These are phyloP conservation scores for Emergomyces orientalis DNA, from an alignment of 2,329 filamentous ascomycete genomes.

Conservation along the genomic window DNA sequence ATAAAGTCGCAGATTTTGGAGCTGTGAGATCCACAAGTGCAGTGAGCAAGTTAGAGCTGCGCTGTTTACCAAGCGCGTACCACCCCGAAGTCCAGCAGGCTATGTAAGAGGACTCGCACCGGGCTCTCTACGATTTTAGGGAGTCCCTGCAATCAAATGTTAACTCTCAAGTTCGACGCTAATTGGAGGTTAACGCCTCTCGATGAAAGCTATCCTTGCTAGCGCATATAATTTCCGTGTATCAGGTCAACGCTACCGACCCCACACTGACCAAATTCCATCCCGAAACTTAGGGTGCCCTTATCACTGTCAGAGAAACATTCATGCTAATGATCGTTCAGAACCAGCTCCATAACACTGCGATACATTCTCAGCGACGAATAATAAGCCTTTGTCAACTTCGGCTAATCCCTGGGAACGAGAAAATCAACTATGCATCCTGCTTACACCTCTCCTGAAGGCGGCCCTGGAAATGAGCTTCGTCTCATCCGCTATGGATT, in stretches of 20 bases:
- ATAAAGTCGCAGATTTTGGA: too few relatives aligned
- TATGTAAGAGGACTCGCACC: neutral
- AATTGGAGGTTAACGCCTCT: neutral
- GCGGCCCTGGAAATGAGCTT: neutral
- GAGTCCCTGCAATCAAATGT: constrained; percentile 2
- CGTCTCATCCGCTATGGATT: neutral
- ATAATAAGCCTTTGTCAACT: neutral
- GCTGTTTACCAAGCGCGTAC: too few relatives aligned
- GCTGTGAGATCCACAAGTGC: too few relatives aligned
- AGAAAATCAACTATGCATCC: neutral
- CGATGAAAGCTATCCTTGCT: neutral
- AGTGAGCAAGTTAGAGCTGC: too few relatives aligned
- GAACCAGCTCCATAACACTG: neutral
- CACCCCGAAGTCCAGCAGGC: neutral
- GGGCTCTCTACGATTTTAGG: neutral
- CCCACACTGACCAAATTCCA: neutral
- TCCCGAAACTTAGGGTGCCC: neutral
- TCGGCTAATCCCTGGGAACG: neutral
- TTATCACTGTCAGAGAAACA: neutral
- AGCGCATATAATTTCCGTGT: constrained; percentile 1
- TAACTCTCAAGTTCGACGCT: neutral
- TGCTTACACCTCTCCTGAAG: neutral
- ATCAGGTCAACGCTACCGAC: neutral
- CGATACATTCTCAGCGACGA: neutral
- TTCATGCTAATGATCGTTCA: neutral